Percentiles rank a stretch among this genome's conserved stretches.
These are phyloP conservation scores for Chlamydomonas sphaeroides DNA, from an alignment of 139 green algal species.

Conservation along the genomic window DNA sequence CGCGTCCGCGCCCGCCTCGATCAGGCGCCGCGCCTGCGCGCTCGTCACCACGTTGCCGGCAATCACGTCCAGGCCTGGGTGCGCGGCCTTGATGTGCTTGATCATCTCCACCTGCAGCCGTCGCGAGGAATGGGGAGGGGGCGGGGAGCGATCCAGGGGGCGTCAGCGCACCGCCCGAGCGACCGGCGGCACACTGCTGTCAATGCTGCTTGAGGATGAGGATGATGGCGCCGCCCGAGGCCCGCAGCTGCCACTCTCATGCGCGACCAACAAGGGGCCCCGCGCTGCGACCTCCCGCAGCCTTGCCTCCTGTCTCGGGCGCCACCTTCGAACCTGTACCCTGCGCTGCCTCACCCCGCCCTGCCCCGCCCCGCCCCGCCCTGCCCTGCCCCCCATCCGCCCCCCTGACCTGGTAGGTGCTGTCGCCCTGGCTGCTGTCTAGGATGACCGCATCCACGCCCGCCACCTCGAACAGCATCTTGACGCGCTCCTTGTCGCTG, in stretches of 20 bases:
- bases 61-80: constrained; percentile 94
- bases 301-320: too few species aligned
- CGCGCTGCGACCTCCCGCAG: background rate
- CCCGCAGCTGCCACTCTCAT: too few species aligned
- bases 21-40: constrained; percentile 74
- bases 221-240: too few species aligned
- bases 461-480: constrained; percentile 45
- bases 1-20: constrained; percentile 90
- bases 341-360: background rate
- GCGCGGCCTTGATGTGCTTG: constrained; percentile 84
- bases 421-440: constrained; percentile 92
- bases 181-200: too few species aligned
- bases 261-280: background rate
- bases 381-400: background rate
- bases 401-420: constrained; percentile 76
- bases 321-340: too few species aligned
- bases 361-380: background rate
- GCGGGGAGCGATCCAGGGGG: background rate
- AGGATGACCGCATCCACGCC: constrained; percentile 90
- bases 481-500: constrained; percentile 79
- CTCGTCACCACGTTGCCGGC: constrained; percentile 94
- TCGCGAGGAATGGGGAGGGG: background rate
- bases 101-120: constrained; percentile 86
- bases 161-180: too few species aligned
- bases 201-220: too few species aligned